Evolutionary conservation across 164 flowering plant genomes (phyloP).

Genomic region (Vitis riparia): DNA sequence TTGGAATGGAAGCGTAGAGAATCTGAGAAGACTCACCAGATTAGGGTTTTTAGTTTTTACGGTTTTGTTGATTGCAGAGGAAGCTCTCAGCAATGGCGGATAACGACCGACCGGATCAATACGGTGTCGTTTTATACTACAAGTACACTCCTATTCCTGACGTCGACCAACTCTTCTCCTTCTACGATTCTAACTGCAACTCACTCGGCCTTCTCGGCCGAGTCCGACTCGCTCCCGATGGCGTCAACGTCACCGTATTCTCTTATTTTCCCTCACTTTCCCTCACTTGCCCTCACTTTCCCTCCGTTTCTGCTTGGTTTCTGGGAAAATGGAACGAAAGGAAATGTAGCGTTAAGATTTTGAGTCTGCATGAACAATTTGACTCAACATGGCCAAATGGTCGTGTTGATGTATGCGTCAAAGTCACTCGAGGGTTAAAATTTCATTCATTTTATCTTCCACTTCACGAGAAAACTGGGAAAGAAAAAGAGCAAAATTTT

Average conservation of each 20-base stretch:
- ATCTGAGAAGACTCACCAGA: too few species aligned
- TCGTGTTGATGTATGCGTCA: too few species aligned
- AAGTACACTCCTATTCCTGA: slow-evolving; percentile 63
- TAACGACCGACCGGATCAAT: slow-evolving; percentile 24
- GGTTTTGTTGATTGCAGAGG: too few species aligned
- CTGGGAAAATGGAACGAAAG: background rate
- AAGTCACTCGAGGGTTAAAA: too few species aligned
- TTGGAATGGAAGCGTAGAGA: too few species aligned
- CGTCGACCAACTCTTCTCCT: slow-evolving; percentile 46
- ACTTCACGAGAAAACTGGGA: too few species aligned
- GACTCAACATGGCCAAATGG: too few species aligned
- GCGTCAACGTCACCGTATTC: slow-evolving; percentile 92
- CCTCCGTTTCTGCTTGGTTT: background rate
- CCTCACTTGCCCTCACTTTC: background rate
- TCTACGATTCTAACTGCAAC: slow-evolving; percentile 73
- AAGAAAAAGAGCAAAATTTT: background rate
- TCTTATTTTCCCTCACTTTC: background rate
- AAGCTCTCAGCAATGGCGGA: slow-evolving; percentile 29
- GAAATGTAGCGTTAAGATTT: background rate
- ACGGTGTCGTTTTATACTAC: slow-evolving; percentile 85
- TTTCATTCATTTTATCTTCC: too few species aligned
- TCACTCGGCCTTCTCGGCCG: slow-evolving; percentile 87
- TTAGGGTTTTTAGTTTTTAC: too few species aligned
- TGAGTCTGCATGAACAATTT: too few species aligned
- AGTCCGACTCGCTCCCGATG: slow-evolving; percentile 80